A percentile compares a stretch with the other conserved stretches of the same genome.
These are phyloP conservation scores for Daldinia sp. DNA, from an alignment of 2,329 filamentous ascomycete genomes.

Conservation along the genomic window DNA sequence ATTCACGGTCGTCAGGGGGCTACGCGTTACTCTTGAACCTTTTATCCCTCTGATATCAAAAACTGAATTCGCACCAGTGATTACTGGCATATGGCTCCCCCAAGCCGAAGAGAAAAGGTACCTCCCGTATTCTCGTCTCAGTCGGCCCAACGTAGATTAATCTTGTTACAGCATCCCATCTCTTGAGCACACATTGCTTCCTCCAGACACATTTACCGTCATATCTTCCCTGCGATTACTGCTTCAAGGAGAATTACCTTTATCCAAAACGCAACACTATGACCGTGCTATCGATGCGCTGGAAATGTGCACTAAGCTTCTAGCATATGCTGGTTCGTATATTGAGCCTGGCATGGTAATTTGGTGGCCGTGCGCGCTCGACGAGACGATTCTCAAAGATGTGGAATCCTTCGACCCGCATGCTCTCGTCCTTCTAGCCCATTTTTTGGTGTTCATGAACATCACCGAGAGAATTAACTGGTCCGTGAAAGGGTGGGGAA, in stretches of 20 bases:
- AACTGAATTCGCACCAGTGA: constrained; percentile 2
- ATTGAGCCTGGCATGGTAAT: constrained; percentile 6
- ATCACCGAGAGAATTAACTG: background rate
- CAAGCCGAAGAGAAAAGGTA: constrained; percentile 2
- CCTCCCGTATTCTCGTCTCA: background rate
- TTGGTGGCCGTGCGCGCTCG: constrained; percentile 2
- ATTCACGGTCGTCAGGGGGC: constrained; percentile 4
- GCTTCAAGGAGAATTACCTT: background rate
- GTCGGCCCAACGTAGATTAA: background rate
- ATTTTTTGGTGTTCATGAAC: constrained; percentile 1
- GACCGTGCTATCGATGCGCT: background rate
- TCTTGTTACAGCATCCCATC: background rate
- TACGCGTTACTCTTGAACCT: background rate
- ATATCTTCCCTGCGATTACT: background rate
- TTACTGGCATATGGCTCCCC: constrained; percentile 2
- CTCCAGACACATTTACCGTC: background rate
- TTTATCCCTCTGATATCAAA: constrained; percentile 3
- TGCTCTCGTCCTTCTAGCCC: background rate
- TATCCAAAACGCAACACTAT: background rate
- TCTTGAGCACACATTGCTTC: background rate
- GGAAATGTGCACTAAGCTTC: background rate
- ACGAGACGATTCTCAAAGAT: constrained; percentile 2
- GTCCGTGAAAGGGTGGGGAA: constrained; percentile 1
- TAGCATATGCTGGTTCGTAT: background rate
- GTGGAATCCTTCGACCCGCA: background rate